Conservation (phyloP, 768 basidiomycete species). For the Crassisporium funariophilum region DNA sequence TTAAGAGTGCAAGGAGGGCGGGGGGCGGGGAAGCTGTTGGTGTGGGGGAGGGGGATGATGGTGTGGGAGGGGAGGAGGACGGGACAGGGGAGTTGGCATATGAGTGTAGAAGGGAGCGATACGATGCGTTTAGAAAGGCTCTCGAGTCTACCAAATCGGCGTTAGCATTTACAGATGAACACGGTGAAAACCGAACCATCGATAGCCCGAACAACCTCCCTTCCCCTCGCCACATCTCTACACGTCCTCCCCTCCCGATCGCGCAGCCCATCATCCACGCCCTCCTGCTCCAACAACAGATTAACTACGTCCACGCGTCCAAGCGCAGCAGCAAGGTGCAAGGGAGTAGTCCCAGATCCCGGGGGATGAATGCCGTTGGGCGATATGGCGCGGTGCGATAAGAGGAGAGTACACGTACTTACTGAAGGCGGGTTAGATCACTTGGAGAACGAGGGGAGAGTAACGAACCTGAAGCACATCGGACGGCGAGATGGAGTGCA, state of each 20-base stretch:
- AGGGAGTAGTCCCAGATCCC: slow-evolving; percentile 73
- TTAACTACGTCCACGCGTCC: slow-evolving; percentile 73
- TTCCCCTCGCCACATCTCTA: slow-evolving; percentile 70
- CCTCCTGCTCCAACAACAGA: slow-evolving; percentile 77
- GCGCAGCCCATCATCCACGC: slow-evolving; percentile 74
- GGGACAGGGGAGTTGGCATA: slow-evolving; percentile 54
- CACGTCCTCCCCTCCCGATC: slow-evolving; percentile 70
- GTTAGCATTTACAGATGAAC: neutral
- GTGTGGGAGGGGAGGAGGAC: no score
- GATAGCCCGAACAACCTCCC: slow-evolving; percentile 66
- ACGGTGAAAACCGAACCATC: slow-evolving; percentile 50
- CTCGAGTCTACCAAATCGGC: slow-evolving; percentile 61
- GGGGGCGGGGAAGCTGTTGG: no score
- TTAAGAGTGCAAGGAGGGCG: slow-evolving; percentile 58
- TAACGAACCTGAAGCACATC: slow-evolving; percentile 72
- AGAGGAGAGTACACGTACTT: slow-evolving; percentile 67
- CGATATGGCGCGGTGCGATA: slow-evolving; percentile 75
- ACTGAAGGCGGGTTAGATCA: slow-evolving; percentile 35
- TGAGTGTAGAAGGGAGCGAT: slow-evolving; percentile 75
- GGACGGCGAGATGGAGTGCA: slow-evolving; percentile 80
- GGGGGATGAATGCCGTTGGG: slow-evolving; percentile 78
- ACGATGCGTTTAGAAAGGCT: slow-evolving; percentile 71
- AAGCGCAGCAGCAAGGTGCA: slow-evolving; percentile 67
- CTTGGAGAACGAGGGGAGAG: neutral
- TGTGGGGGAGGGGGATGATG: no score